phyloP scores from a whole-genome alignment of 495 filamentous ascomycete genomes.

The Xylaria cubensis region DNA sequence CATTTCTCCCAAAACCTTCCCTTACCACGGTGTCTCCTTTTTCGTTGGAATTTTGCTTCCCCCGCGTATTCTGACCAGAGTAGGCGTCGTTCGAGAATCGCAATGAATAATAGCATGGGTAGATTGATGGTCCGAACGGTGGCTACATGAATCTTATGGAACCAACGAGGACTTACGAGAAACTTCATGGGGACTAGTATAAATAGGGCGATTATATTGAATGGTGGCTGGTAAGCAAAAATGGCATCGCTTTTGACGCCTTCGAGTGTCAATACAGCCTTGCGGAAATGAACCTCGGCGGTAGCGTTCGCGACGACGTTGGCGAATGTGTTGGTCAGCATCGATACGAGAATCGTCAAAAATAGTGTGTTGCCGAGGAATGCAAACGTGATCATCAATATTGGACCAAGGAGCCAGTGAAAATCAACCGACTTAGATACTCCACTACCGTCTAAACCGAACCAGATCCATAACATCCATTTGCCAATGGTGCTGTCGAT shows the following conservation, averaged over 20 bases:
- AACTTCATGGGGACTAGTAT: constrained; percentile 71
- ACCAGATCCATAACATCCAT: constrained; percentile 87
- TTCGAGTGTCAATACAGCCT: constrained; percentile 75
- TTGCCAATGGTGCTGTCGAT: constrained; percentile 66
- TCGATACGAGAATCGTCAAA: constrained; percentile 76
- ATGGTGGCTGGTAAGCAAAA: constrained; percentile 75
- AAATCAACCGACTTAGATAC: constrained; percentile 70
- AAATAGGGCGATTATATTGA: constrained; percentile 72
- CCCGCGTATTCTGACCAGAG: constrained; percentile 45
- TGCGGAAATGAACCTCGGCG: constrained; percentile 74
- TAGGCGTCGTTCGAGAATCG: constrained; percentile 61
- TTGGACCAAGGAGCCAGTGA: constrained; percentile 70
- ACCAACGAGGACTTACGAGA: constrained; percentile 70
- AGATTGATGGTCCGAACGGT: constrained; percentile 68
- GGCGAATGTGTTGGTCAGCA: constrained; percentile 74
- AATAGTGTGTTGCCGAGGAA: constrained; percentile 80
- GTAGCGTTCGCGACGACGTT: constrained; percentile 68
- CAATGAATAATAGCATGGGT: constrained; percentile 67
- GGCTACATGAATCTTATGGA: constrained; percentile 77
- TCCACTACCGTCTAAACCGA: constrained; percentile 75
- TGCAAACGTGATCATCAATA: constrained; percentile 73
- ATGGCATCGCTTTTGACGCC: constrained; percentile 77
- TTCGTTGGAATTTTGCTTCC: constrained; percentile 33
- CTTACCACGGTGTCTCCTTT: constrained; percentile 37
- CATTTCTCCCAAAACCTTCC: constrained; percentile 53